A percentile compares a stretch with the other conserved stretches of the same genome.
Conservation (phyloP, 441 rosid genomes). For the Hypseocharis bilobata region DNA sequence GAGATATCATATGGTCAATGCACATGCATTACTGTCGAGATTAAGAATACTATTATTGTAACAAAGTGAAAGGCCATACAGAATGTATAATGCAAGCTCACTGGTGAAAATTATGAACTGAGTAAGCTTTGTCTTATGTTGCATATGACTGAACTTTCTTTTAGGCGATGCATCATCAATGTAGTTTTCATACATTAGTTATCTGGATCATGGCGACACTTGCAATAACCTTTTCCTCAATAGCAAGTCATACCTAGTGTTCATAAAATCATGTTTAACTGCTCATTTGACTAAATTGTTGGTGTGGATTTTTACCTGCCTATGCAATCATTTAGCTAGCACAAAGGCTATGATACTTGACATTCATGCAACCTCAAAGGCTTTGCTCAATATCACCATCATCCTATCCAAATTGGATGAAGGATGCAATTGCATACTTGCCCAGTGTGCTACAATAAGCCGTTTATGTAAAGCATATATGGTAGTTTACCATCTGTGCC, state of each 20-base stretch:
- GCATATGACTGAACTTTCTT: background rate
- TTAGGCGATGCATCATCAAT: background rate
- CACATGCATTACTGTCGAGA: background rate
- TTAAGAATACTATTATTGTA: background rate
- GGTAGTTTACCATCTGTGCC: background rate
- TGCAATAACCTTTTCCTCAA: background rate
- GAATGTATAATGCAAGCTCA: slow-evolving; percentile 1
- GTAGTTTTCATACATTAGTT: background rate
- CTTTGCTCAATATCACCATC: background rate
- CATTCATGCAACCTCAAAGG: background rate
- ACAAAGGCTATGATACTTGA: background rate
- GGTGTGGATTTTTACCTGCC: background rate
- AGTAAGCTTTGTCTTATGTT: background rate
- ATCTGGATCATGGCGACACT: background rate
- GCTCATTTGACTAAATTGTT: background rate
- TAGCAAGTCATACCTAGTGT: background rate
- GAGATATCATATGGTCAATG: background rate
- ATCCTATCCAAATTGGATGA: background rate
- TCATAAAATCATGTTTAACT: background rate
- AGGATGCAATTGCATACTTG: background rate
- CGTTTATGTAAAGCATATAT: background rate
- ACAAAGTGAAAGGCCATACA: background rate
- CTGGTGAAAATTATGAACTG: background rate
- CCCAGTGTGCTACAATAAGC: background rate
- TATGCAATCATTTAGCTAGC: background rate